Percentiles rank a stretch among this genome's conserved stretches.
Conservation (phyloP, 495 filamentous ascomycete species). For the Lentithecium fluviatile region DNA sequence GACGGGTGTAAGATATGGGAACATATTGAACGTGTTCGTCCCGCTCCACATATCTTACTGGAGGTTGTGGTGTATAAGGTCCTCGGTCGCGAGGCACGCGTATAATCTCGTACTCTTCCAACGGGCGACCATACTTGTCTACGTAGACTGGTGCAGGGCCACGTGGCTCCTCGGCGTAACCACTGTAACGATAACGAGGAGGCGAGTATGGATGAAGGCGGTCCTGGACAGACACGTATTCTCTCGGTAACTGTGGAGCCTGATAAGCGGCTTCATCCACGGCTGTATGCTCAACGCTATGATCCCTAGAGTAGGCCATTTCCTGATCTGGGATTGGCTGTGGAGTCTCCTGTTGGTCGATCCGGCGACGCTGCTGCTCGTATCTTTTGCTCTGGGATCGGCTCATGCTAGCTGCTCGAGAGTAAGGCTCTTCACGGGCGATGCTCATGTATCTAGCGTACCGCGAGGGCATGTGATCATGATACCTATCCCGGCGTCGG, state of each 20-base stretch:
- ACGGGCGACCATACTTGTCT: constrained; percentile 22
- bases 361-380: constrained; percentile 26
- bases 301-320: constrained; percentile 25
- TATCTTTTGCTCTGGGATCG: constrained; percentile 28
- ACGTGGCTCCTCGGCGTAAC: constrained; percentile 9
- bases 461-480: constrained; percentile 28
- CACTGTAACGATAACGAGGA: constrained; percentile 18
- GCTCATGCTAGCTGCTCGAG: constrained; percentile 21
- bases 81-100: constrained; percentile 27
- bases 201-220: constrained; percentile 17
- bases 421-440: constrained; percentile 30
- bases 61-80: constrained; percentile 3
- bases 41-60: constrained; percentile 4
- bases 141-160: constrained; percentile 23
- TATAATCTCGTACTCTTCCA: constrained; percentile 25
- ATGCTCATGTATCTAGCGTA: constrained; percentile 32
- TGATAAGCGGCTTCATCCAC: constrained; percentile 23
- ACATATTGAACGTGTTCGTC: constrained; percentile 11
- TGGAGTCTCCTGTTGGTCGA: constrained; percentile 33
- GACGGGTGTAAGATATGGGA: constrained; percentile 20
- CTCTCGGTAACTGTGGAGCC: not conserved
- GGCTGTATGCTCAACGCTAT: constrained; percentile 22
- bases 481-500: constrained; percentile 24
- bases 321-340: constrained; percentile 24
- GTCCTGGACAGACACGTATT: constrained; percentile 31